Percentiles rank a stretch among this genome's conserved stretches.
Conservation (phyloP, 2,329 filamentous ascomycete species). For the Sclerotinia spermophila region DNA sequence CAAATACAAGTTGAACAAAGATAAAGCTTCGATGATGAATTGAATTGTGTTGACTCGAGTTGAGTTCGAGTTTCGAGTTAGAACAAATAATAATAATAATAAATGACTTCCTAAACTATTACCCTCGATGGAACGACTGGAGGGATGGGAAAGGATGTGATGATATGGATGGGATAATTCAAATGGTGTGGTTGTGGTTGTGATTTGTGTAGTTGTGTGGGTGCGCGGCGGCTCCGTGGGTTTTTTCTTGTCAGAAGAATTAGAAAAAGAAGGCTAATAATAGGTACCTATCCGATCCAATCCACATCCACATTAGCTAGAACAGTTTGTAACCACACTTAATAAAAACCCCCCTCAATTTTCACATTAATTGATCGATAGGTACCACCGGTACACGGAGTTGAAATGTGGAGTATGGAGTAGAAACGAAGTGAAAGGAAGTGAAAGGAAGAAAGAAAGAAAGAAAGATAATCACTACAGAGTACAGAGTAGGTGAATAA, state of each 20-base stretch:
- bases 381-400: background rate
- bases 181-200: background rate
- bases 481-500: background rate
- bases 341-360: background rate
- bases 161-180: background rate
- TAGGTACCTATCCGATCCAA: background rate
- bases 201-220: background rate
- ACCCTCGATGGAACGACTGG: conserved; percentile 3
- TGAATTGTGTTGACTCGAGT: background rate
- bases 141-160: conserved; percentile 7
- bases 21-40: background rate
- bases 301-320: conserved; percentile 1
- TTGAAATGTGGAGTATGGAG: conserved; percentile 2
- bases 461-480: background rate
- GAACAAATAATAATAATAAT: background rate
- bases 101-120: background rate
- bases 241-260: conserved; percentile 16
- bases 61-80: background rate
- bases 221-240: background rate
- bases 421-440: background rate
- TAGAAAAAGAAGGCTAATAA: conserved; percentile 1
- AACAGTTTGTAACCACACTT: background rate
- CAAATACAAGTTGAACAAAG: background rate
- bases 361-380: background rate
- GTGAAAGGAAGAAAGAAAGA: background rate